phyloP scores from a whole-genome alignment of 768 basidiomycete genomes.

The Hygrocybe coccinea region DNA sequence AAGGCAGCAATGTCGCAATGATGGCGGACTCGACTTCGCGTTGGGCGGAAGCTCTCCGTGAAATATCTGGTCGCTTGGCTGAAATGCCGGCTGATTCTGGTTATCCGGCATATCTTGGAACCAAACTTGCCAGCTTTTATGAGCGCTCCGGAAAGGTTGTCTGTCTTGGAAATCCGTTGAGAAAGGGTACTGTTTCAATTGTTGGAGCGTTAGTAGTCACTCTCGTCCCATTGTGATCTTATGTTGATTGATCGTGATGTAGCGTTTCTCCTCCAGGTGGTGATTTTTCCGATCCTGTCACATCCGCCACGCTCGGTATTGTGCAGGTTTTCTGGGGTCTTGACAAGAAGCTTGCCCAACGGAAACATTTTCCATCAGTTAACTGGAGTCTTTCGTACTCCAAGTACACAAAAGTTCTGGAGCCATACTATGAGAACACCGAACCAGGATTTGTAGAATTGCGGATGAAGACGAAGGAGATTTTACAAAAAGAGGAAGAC shows the following conservation, averaged over 20 bases:
- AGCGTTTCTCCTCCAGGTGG: slow-evolving; percentile 98
- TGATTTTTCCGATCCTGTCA: slow-evolving; percentile 99
- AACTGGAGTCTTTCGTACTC: slow-evolving; percentile 99
- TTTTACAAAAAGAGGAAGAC: slow-evolving; percentile 97
- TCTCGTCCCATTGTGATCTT: neutral
- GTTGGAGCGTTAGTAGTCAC: slow-evolving; percentile 84
- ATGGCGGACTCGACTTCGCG: slow-evolving; percentile 99
- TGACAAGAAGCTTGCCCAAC: slow-evolving; percentile 97
- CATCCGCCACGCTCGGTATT: slow-evolving; percentile 94
- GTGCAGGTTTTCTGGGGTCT: slow-evolving; percentile 99
- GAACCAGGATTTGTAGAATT: slow-evolving; percentile 94
- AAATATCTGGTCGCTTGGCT: slow-evolving; percentile 97
- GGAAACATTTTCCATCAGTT: slow-evolving; percentile 99
- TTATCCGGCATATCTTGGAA: slow-evolving; percentile 94
- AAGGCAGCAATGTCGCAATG: slow-evolving; percentile 96
- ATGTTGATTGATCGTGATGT: slow-evolving; percentile 14
- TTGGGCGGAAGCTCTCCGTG: slow-evolving; percentile 98
- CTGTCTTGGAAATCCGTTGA: slow-evolving; percentile 81
- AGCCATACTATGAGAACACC: slow-evolving; percentile 84
- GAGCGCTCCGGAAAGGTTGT: slow-evolving; percentile 96
- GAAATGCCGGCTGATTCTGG: slow-evolving; percentile 99
- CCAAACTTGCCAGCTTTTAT: slow-evolving; percentile 96
- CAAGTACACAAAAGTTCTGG: slow-evolving; percentile 93
- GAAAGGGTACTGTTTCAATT: slow-evolving; percentile 94
- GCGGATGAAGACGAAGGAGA: slow-evolving; percentile 90